phyloP scores from a whole-genome alignment of 345 rosid species.

The Citrus sp. region DNA sequence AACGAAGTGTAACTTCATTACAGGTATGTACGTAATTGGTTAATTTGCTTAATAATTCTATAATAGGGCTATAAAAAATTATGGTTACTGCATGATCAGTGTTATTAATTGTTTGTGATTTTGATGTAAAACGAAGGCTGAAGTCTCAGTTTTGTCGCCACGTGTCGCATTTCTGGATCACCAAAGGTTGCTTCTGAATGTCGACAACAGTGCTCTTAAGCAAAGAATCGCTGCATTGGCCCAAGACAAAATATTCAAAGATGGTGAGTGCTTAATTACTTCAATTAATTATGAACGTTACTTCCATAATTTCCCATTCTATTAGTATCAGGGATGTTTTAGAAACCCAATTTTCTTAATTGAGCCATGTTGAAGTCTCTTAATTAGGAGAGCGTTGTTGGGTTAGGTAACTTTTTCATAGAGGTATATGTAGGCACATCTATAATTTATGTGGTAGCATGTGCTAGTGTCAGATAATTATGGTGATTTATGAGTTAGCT shows the following conservation, averaged over 20 bases:
- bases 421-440: not conserved
- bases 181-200: slow-evolving; percentile 79
- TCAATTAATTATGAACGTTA: not conserved
- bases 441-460: not conserved
- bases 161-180: slow-evolving; percentile 84
- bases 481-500: not conserved
- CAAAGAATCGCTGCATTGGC: slow-evolving; percentile 94
- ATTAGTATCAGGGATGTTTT: not conserved
- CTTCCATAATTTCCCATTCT: not conserved
- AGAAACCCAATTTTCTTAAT: no score
- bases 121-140: slow-evolving; percentile 41
- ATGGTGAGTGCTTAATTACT: slow-evolving; percentile 41
- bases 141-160: slow-evolving; percentile 85
- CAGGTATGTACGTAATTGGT: slow-evolving; percentile 40
- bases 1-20: slow-evolving; percentile 77
- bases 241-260: slow-evolving; percentile 92
- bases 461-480: not conserved
- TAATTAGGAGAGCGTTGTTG: not conserved
- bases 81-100: not conserved
- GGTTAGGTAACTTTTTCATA: no score
- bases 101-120: not conserved
- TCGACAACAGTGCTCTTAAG: slow-evolving; percentile 81
- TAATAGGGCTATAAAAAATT: not conserved
- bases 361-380: no score
- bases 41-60: not conserved